Evolutionary conservation across 305 asterid species (phyloP), one percentile per base, ranked within the genome.

Genomic region (Solanum hybrid): DNA sequence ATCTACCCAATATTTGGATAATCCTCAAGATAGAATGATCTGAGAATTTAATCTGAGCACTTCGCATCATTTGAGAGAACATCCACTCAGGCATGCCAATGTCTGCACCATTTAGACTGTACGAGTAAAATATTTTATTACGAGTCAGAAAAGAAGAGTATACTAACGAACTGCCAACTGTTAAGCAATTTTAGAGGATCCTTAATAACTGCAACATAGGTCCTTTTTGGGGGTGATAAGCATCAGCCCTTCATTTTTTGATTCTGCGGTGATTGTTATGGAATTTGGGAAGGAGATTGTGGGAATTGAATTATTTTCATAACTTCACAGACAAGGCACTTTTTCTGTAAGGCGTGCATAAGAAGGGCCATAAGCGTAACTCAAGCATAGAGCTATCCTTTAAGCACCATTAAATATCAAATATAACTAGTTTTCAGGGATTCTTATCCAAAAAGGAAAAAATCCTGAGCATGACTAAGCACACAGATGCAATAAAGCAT

Each of bases 71-170:
- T 92, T 95, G 91, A 81, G 98, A 91, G 95, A 97, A 97, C 95
- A 93, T 94, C 99, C 99, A 97, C 93, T 95, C 99, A 11, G 99
- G 99, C 89, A 96, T 96, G 93, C 95, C 95, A 90, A 97, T 93
- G 95, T 95, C 98, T 95, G 99, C 99, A 95, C 99, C 99, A 95
- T 97, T 96, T 92, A 97, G 92, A 95, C 99, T 97, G 99, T 93
- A 92, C 86, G 94, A 97, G 96, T 92, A 94, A 95, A 95, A 92
- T 93, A 94, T 91, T 93, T 95, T 87, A 93, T 94, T 90, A 92
- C 82, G 87, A 77, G 92, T 91, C 73, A 87, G 77, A 91, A 91
- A 88, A 92, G 83, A 87, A 33, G 80, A 90, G 81, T 86, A 74
- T 37, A 73, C 86, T 83, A 37, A 88, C 86, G 37, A 90, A 71